phyloP scores from a whole-genome alignment of 352 stramenopile species.

The Blastocystis sp. region DNA sequence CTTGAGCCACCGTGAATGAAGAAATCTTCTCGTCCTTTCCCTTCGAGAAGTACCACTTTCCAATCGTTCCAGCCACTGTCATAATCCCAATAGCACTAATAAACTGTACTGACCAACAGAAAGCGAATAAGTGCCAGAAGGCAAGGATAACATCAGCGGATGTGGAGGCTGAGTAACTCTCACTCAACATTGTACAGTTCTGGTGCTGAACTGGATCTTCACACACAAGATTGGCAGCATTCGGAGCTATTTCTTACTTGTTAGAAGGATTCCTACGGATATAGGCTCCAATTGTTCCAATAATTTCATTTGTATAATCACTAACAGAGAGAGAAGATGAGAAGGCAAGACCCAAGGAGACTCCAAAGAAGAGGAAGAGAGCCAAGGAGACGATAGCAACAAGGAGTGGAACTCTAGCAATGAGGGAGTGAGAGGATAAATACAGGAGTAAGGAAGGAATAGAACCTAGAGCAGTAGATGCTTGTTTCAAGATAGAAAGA shows the following conservation, averaged over 20 bases:
- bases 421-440: constrained; percentile 14
- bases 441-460: constrained; percentile 72
- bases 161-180: constrained; percentile 69
- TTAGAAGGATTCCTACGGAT: not conserved
- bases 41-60: constrained; percentile 81
- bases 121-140: constrained; percentile 81
- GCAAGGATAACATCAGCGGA: constrained; percentile 33
- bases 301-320: constrained; percentile 67
- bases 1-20: constrained; percentile 68
- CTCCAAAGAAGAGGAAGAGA: constrained; percentile 71
- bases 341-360: constrained; percentile 71
- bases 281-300: constrained; percentile 58
- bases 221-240: constrained; percentile 64
- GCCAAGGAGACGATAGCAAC: constrained; percentile 71
- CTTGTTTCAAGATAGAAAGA: constrained; percentile 73
- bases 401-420: constrained; percentile 69
- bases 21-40: constrained; percentile 70
- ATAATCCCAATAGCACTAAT: constrained; percentile 89
- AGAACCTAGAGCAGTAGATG: constrained; percentile 69
- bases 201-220: constrained; percentile 71
- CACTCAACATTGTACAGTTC: constrained; percentile 76
- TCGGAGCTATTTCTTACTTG: constrained; percentile 34
- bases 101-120: constrained; percentile 88
- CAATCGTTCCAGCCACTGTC: constrained; percentile 80
- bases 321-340: constrained; percentile 71